Evolutionary conservation across 495 filamentous ascomycete genomes (phyloP).

Genomic region (Talaromyces thailandensis): DNA sequence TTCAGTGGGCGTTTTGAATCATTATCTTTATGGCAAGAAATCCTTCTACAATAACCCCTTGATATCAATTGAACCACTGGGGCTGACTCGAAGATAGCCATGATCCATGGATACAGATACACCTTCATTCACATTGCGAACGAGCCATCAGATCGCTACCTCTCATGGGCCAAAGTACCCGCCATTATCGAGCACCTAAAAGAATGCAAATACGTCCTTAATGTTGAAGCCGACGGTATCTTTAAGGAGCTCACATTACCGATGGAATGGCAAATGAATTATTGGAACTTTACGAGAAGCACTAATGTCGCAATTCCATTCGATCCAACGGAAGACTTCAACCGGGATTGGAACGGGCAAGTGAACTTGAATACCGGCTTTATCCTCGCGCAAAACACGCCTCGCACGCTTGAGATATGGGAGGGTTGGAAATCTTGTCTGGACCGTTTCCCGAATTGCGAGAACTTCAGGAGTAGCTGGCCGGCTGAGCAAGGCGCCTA

Average conservation of each 20-base stretch:
- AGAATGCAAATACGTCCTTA: conserved; percentile 35
- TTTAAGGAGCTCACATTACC: conserved; percentile 37
- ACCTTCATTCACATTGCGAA: conserved; percentile 28
- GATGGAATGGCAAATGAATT: conserved; percentile 46
- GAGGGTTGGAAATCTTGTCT: conserved; percentile 27
- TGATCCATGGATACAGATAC: conserved; percentile 45
- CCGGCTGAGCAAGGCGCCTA: conserved; percentile 31
- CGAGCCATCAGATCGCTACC: conserved; percentile 13
- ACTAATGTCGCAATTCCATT: conserved; percentile 35
- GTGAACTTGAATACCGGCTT: conserved; percentile 29
- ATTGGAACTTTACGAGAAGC: conserved; percentile 34
- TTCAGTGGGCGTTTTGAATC: conserved; percentile 13
- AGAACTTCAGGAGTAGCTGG: conserved; percentile 18
- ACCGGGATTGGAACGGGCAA: conserved; percentile 19
- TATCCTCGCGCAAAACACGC: conserved; percentile 24
- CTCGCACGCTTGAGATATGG: conserved; percentile 24
- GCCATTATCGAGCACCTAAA: conserved; percentile 33
- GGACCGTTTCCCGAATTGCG: conserved; percentile 19
- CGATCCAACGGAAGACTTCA: conserved; percentile 20
- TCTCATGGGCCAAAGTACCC: conserved; percentile 41
- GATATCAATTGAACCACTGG: not conserved
- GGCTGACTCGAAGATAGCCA: conserved; percentile 16
- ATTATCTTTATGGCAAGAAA: conserved; percentile 27
- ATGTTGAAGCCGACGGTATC: conserved; percentile 41
- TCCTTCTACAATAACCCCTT: not conserved